A percentile compares a stretch with the other conserved stretches of the same genome.
Conservation (phyloP, 2,329 filamentous ascomycete genomes). For the Neofusicoccum parvum region DNA sequence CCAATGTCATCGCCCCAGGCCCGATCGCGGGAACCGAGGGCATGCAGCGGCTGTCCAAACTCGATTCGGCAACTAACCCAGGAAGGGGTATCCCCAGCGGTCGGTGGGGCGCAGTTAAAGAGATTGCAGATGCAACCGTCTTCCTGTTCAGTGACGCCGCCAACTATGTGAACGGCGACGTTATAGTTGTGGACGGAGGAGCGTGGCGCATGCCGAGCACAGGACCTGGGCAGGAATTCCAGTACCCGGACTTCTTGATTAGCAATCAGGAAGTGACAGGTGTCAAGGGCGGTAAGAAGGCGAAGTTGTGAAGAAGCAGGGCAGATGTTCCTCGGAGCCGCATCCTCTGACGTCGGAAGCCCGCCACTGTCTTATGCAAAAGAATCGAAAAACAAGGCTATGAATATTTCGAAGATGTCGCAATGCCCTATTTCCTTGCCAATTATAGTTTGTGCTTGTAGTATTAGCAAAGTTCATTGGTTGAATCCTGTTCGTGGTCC, state of each 20-base stretch:
- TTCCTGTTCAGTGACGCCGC: constrained; percentile 85
- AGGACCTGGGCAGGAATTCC: constrained; percentile 40
- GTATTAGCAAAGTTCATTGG: neutral
- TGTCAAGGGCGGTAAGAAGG: constrained; percentile 60
- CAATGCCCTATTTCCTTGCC: neutral
- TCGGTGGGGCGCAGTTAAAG: constrained; percentile 75
- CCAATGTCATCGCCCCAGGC: constrained; percentile 87
- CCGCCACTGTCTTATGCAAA: neutral
- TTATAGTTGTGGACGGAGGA: constrained; percentile 66
- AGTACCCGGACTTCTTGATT: constrained; percentile 63
- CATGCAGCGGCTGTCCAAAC: constrained; percentile 46
- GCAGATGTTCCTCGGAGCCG: neutral
- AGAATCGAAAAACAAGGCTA: neutral
- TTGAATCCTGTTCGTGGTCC: neutral
- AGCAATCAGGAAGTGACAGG: constrained; percentile 57
- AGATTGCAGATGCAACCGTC: constrained; percentile 90
- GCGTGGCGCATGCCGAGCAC: constrained; percentile 49
- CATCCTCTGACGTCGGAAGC: neutral
- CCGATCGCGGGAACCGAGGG: constrained; percentile 81
- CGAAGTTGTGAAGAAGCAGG: constrained; percentile 49
- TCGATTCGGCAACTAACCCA: constrained; percentile 33
- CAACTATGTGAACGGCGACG: constrained; percentile 82
- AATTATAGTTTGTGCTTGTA: neutral
- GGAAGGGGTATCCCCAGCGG: constrained; percentile 65
- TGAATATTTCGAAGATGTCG: neutral